Conservation (phyloP, 495 filamentous ascomycete genomes). For the Letharia columbiana region DNA sequence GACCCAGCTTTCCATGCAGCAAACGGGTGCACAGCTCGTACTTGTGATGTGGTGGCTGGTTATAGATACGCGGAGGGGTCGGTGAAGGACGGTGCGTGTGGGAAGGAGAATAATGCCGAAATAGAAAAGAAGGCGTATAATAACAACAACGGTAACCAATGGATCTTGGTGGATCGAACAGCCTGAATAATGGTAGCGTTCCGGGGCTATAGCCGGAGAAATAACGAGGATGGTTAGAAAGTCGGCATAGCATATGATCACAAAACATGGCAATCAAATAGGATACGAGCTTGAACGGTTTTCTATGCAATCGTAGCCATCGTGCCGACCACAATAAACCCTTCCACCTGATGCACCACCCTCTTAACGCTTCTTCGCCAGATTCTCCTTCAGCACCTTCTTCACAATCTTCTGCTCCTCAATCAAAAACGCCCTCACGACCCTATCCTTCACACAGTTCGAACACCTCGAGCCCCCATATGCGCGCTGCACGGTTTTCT, state of each 20-base stretch:
- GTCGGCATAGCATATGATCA: not conserved
- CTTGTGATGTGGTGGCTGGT: not conserved
- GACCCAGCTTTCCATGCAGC: no score
- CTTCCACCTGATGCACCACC: not conserved
- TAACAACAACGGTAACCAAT: not conserved
- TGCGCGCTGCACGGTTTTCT: conserved; percentile 97
- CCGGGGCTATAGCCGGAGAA: not conserved
- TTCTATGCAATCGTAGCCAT: conserved; percentile 2
- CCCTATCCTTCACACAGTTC: conserved; percentile 95
- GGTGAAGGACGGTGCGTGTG: not conserved
- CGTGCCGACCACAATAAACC: not conserved
- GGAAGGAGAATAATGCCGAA: not conserved
- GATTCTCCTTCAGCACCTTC: conserved; percentile 96
- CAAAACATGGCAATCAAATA: no score
- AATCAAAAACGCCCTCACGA: conserved; percentile 95
- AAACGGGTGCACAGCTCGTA: no score
- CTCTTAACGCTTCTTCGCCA: conserved; percentile 65
- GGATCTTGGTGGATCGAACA: not conserved
- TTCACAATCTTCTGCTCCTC: conserved; percentile 99
- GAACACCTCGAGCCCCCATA: conserved; percentile 97
- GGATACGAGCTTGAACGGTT: not conserved
- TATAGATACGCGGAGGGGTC: not conserved
- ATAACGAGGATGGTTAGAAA: not conserved
- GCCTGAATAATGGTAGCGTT: not conserved
- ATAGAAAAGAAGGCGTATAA: no score